These are phyloP conservation scores for Arachis monticola DNA, from an alignment of 331 rosid genomes.

Conservation along the genomic window DNA sequence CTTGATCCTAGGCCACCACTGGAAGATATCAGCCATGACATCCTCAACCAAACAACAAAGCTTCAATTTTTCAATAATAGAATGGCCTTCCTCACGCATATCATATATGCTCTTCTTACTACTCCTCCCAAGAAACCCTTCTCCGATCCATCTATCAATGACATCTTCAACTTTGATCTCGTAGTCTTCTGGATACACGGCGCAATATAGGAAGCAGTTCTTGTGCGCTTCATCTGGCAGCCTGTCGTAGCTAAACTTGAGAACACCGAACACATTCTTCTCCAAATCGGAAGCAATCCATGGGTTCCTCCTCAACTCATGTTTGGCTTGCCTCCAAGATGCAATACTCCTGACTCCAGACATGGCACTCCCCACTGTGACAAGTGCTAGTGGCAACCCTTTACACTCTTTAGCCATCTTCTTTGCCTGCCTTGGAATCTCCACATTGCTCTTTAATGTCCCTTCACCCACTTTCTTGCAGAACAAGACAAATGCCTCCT, in stretches of 20 bases:
- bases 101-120: neutral
- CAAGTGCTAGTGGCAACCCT: constrained; percentile 45
- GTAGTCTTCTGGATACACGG: constrained; percentile 15
- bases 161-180: neutral
- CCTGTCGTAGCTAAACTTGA: constrained; percentile 34
- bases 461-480: constrained; percentile 28
- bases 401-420: constrained; percentile 26
- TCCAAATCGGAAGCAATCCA: neutral
- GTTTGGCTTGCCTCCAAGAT: constrained; percentile 7
- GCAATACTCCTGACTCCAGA: neutral
- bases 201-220: constrained; percentile 11
- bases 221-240: constrained; percentile 3
- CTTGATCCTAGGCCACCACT: neutral
- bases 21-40: accelerated
- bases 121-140: neutral
- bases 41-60: constrained; percentile 23
- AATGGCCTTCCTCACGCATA: constrained; percentile 4
- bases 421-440: constrained; percentile 16
- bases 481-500: constrained; percentile 23
- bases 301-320: neutral
- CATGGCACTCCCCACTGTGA: constrained; percentile 31
- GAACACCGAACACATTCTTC: neutral
- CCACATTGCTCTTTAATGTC: neutral
- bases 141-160: constrained; percentile 26
- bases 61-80: constrained; percentile 27